These are phyloP conservation scores for Cubamyces lactineus DNA, from an alignment of 768 basidiomycete genomes.

Conservation along the genomic window DNA sequence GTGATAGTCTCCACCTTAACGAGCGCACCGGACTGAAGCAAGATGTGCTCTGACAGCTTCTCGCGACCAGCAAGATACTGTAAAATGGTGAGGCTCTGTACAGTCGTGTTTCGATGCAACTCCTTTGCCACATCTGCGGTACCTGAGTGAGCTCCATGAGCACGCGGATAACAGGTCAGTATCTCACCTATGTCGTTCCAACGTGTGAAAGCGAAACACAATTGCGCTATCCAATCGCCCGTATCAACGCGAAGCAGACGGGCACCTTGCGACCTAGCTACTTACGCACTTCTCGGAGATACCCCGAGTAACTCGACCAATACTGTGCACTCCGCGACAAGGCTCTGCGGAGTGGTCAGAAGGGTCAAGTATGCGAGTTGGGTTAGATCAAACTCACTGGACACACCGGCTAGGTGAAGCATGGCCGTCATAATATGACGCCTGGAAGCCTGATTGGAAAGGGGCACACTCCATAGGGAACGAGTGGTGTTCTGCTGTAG, in stretches of 20 bases:
- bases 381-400: slow-evolving; percentile 41
- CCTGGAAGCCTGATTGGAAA: neutral
- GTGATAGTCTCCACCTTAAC: slow-evolving; percentile 17
- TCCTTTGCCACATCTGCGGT: slow-evolving; percentile 61
- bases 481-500: slow-evolving; percentile 69
- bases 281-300: slow-evolving; percentile 78
- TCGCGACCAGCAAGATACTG: slow-evolving; percentile 51
- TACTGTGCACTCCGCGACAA: slow-evolving; percentile 78
- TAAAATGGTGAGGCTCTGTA: slow-evolving; percentile 57
- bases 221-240: slow-evolving; percentile 53
- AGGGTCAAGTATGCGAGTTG: neutral
- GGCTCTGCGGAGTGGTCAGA: slow-evolving; percentile 47
- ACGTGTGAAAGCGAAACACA: slow-evolving; percentile 73
- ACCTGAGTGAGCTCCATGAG: neutral
- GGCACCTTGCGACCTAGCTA: slow-evolving; percentile 21
- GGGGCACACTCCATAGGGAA: slow-evolving; percentile 65
- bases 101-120: slow-evolving; percentile 66
- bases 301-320: slow-evolving; percentile 87
- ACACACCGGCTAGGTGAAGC: slow-evolving; percentile 50
- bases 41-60: slow-evolving; percentile 34
- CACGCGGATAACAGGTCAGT: neutral
- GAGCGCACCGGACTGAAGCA: slow-evolving; percentile 36
- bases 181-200: slow-evolving; percentile 73
- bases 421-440: neutral
- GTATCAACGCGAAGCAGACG: neutral